Base-by-base conservation (phyloP, 1,139 yeast genomes). In the Magnusiomyces fungicola region DNA sequence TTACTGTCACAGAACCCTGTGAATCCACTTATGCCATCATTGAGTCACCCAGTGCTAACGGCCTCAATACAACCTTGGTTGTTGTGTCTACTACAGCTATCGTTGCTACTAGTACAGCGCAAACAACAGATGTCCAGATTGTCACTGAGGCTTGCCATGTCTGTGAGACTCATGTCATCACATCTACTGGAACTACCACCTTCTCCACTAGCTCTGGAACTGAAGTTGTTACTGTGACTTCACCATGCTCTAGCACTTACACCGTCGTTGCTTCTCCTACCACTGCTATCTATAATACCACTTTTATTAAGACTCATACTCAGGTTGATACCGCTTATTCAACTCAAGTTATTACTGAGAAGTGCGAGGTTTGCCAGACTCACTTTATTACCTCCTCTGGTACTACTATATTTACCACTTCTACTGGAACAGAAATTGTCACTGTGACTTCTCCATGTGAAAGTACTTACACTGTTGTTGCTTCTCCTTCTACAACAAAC, bases 11-110 rank as follows among this genome's bases (percentile, higher is more conserved):
- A n/a, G n/a, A n/a, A n/a, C n/a, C n/a, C n/a, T n/a, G n/a, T n/a
- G n/a, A n/a, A n/a, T n/a, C n/a, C 32, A 14, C 22, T 43, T 48
- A 5, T 44, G 47, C 53, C 12, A 48, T 50, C 53, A 50, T 47
- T 19, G 39, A 36, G 39, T 21, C 39, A 12, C 16, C 39, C 23
- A n/a, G n/a, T n/a, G n/a, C n/a, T n/a, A n/a, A n/a, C n/a, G n/a
- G n/a, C n/a, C n/a, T n/a, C n/a, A n/a, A n/a, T n/a, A 36, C 39
- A 3, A 16, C 16, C 21, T 16, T 22, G 12, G 39, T 19, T 36
- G 21, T 36, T 19, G 39, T 16, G 39, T 36, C 39, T n/a, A 16
- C 39, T 19, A 19, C 16, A n/a, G 16, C 36, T 9, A 10, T 21
- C 12, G 39, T 16, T 7, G 23, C 19, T n/a, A 14, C 21, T 22